Evolutionary conservation across 2,329 filamentous ascomycete genomes (phyloP), one percentile per base, ranked within the genome.

Genomic region (Botrytis byssoidea): DNA sequence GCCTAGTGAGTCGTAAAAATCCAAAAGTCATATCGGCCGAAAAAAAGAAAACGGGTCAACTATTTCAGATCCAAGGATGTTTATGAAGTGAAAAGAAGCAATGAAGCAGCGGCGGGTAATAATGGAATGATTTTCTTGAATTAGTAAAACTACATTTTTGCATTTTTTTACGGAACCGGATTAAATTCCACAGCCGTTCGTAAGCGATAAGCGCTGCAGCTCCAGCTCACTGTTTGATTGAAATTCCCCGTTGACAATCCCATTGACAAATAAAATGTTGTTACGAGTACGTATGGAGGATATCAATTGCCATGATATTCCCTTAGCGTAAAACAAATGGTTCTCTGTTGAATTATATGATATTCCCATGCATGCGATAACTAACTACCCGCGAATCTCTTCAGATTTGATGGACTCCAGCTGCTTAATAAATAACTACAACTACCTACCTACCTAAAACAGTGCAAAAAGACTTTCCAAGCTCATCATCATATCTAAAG

Each of bases 11-110:
- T 68, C 9, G 57, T 51, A 51, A 40, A 32, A 37, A n/a, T 48
- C 69, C 69, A 66, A 67, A 57, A 69, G 63, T 72, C 70, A 72
- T 72, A n/a, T 72, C 70, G 70, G 44, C 22, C 22, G 70, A 22
- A 55, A 42, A 22, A 46, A 35, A 12, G 20, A n/a, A 29, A 20
- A n/a, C 8, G 16, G 35, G 22, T 55, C 37, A 29, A 40, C 18
- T 44, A 70, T 44, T 44, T 29, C 14, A n/a, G 29, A 18, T 29
- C 44, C n/a, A 25, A 35, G 35, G 22, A 42, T 37, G n/a, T 9
- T 44, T 59, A 44, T 44, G 4, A 70, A 70, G 35, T 35, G 29
- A 8, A 22, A 69, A 46, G 29, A 46, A 61, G 48, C 3, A 68
- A 69, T 57, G 48, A 8, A 42, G 37, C 48, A 18, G 18, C 68